A percentile compares a stretch with the other conserved stretches of the same genome.
Conservation (phyloP, 148 eudicot genomes). For the Spergularia marina region DNA sequence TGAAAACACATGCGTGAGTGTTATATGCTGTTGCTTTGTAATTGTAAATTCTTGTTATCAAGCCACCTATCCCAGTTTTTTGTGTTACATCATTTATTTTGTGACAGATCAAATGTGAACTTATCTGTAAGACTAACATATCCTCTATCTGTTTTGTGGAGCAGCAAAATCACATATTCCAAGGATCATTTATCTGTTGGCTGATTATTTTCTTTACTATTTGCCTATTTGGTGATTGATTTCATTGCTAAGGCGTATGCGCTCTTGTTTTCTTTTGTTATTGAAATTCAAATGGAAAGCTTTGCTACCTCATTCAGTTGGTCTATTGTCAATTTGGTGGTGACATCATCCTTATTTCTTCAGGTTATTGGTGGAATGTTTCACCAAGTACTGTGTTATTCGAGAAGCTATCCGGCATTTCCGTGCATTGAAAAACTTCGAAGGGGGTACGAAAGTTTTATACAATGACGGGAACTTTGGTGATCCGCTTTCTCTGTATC, state of each 20-base stretch:
- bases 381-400: conserved; percentile 82
- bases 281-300: background rate
- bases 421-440: conserved; percentile 69
- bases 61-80: background rate
- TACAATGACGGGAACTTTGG: conserved; percentile 74
- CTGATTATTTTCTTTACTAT: background rate
- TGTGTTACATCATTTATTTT: background rate
- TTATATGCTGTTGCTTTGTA: background rate
- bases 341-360: conserved; percentile 17
- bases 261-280: background rate
- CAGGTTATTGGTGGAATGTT: conserved; percentile 94
- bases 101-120: background rate
- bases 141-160: background rate
- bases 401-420: conserved; percentile 97
- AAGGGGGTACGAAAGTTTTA: conserved; percentile 69
- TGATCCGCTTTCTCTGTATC: conserved; percentile 95
- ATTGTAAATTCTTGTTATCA: background rate
- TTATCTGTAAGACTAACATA: background rate
- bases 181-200: conserved; percentile 4
- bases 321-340: conserved; percentile 2
- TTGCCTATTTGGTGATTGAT: background rate
- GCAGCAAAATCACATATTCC: background rate
- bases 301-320: conserved; percentile 2
- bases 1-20: conserved; percentile 93
- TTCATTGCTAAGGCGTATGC: background rate